Base-by-base conservation (phyloP, 352 stramenopile genomes). In the Phytopythium litorale region DNA sequence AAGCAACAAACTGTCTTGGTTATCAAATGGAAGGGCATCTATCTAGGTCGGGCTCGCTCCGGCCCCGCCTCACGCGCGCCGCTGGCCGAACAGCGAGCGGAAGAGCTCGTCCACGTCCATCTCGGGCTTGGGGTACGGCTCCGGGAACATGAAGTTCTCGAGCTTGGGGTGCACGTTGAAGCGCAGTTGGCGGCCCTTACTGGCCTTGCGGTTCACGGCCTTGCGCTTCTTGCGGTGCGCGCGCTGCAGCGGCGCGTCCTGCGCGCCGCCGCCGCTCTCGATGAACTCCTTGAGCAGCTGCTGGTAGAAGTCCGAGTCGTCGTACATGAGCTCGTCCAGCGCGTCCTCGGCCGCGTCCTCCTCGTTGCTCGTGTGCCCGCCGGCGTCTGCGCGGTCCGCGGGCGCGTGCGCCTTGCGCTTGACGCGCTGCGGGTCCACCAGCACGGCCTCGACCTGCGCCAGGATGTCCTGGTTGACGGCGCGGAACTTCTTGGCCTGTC, bases 121-220 rank as follows among this genome's bases (percentile, higher is more conserved):
- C 55, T 87, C 79, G 15, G 84, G 75, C 42, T 75, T 78, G 7
- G 78, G 76, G 57, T 89, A 90, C 65, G 87, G 87, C 53, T 94
- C 84, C 0, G 87, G 87, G 60, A 94, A 96, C 87, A 94, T 96
- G 51, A 96, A 96, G 68, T 96, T 93, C 63, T 96, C 84, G 28
- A 96, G 76, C 72, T 96, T 96, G 0, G 87, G 84, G 67, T 94
- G 84, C 35, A 94, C 85, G 12, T 75, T 90, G 74, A 91, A 96
- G 59, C 86, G 84, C 55, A 96, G 63, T 61, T 89, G 75, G 32
- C 87, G 84, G 45, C 87, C 87, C 58, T 96, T 96, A 59, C 85
- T 94, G 15, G 85, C 87, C 65, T 94, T 94, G 64, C 87, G 87
- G 72, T 96, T 94, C n/a, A 96, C 84, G 15, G 71, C 58, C 78